Base-by-base conservation (phyloP, 2,329 filamentous ascomycete genomes). In the Clarireedia monteithiana region DNA sequence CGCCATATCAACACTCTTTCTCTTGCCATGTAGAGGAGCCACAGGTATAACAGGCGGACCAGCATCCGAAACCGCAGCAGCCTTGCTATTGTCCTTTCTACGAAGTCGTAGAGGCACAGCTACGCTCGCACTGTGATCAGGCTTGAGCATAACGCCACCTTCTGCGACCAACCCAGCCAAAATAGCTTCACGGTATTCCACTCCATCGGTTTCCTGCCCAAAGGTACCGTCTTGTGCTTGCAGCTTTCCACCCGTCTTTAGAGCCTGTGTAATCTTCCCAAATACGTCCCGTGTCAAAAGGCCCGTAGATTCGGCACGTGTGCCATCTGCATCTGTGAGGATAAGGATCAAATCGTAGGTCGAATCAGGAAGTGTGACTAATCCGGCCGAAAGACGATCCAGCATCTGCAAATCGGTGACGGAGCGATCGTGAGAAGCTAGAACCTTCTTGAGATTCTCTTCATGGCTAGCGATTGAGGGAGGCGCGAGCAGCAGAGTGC, bases 321-420 rank as follows among this genome's bases (percentile, higher is more conserved):
- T 77, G 62, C 84, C 84, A 67, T 89, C 84, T 57, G 85, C 79
- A 71, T 91, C 89, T 61, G 88, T 86, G 60, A 97, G 84, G 53
- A 99, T 80, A 48, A 96, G 81, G 45, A 97, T 81, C 45, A 88
- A 74, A 70, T 95, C 89, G 76, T 99, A 99, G 54, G 88, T 88
- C 49, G 82, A 75, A 53, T 81, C 64, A 1, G 91, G 87, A 0
- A 99, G 83, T 6, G 84, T 77, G 56, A 94, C 89, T 39, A 96
- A 78, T 59, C 90, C 90, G 38, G 88, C 82, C 2, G 88, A 84
- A 42, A 99, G 81, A 51, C 94, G 89, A 74, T 99, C 94, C 59
- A 99, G 87, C 94, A 99, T 99, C 72, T 97, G 94, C 53, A 99
- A 79, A 69, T 99, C 94, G 60, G 91, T 92, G 47, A 80, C 77